Evolutionary conservation across 352 stramenopile genomes (phyloP).

Genomic region (Globisporangium rhizosaccharum): DNA sequence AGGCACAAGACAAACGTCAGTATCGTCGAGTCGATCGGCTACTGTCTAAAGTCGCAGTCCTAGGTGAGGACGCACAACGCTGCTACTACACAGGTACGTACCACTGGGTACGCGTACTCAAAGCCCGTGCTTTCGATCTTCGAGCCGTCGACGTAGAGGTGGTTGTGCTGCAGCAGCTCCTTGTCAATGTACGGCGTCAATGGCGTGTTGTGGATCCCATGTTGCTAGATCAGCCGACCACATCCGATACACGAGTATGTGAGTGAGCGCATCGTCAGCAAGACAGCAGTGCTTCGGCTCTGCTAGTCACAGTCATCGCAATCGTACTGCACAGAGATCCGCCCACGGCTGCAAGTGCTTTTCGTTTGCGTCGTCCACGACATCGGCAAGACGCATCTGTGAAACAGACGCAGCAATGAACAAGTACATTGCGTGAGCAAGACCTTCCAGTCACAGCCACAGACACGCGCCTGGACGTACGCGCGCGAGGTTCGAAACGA

Average conservation of each 20-base stretch:
- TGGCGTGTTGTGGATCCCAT: conserved; percentile 79
- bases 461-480: conserved; percentile 10
- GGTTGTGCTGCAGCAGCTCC: conserved; percentile 81
- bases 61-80: background rate
- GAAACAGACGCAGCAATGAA: background rate
- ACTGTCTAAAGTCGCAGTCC: background rate
- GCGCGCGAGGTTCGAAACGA: conserved; percentile 78
- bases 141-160: conserved; percentile 67
- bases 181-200: conserved; percentile 87
- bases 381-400: conserved; percentile 62
- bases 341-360: conserved; percentile 89
- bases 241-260: conserved; percentile 4
- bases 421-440: background rate
- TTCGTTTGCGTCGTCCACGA: conserved; percentile 87
- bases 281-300: background rate
- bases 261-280: background rate
- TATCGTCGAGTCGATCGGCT: background rate
- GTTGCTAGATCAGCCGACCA: conserved; percentile 29
- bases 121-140: conserved; percentile 81
- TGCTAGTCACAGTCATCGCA: background rate
- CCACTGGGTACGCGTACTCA: conserved; percentile 60
- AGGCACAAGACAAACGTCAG: background rate
- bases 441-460: background rate
- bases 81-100: conserved; percentile 14
- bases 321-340: conserved; percentile 64